These are phyloP conservation scores for Pyrenochaeta sp. DNA, from an alignment of 2,329 filamentous ascomycete species.

Conservation along the genomic window DNA sequence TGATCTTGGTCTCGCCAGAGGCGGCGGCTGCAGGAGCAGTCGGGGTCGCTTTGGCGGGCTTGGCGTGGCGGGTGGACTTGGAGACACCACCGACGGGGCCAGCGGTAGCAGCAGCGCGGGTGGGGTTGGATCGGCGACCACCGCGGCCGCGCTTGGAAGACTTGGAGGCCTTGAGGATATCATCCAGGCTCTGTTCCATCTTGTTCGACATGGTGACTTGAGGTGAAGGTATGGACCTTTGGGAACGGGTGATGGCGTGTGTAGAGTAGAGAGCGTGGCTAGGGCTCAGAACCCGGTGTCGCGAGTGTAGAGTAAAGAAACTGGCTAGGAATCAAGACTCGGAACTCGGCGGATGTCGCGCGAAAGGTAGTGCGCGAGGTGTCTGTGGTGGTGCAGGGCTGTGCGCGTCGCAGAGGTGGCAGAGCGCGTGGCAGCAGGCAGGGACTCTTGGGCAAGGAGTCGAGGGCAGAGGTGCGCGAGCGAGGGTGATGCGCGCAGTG, in stretches of 20 bases:
- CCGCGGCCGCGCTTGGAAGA: slow-evolving; percentile 57
- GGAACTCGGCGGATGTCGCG: too few species aligned
- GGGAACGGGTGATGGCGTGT: slow-evolving; percentile 18
- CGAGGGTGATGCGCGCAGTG: slow-evolving; percentile 19
- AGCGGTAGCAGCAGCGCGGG: slow-evolving; percentile 63
- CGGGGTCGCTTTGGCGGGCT: slow-evolving; percentile 67
- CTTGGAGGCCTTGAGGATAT: slow-evolving; percentile 81
- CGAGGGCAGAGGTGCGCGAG: slow-evolving; percentile 18
- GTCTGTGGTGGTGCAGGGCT: too few species aligned
- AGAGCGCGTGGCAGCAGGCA: slow-evolving; percentile 25
- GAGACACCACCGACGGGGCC: slow-evolving; percentile 85
- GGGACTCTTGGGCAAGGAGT: slow-evolving; percentile 14
- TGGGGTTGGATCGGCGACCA: slow-evolving; percentile 54
- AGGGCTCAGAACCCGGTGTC: too few species aligned
- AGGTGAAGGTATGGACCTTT: slow-evolving; percentile 14
- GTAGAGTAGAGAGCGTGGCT: too few species aligned
- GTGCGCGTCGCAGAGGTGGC: slow-evolving; percentile 24
- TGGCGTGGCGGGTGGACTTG: slow-evolving; percentile 72
- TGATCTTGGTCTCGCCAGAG: slow-evolving; percentile 88
- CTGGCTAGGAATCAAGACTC: too few species aligned
- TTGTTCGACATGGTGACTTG: slow-evolving; percentile 65
- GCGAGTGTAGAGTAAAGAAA: slow-evolving; percentile 16
- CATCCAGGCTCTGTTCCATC: slow-evolving; percentile 95
- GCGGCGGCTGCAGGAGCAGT: slow-evolving; percentile 67
- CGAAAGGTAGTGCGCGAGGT: too few species aligned